Evolutionary conservation across 2,329 filamentous ascomycete species (phyloP), one percentile per base, ranked within the genome.

Genomic region (Xylariaceae sp.): DNA sequence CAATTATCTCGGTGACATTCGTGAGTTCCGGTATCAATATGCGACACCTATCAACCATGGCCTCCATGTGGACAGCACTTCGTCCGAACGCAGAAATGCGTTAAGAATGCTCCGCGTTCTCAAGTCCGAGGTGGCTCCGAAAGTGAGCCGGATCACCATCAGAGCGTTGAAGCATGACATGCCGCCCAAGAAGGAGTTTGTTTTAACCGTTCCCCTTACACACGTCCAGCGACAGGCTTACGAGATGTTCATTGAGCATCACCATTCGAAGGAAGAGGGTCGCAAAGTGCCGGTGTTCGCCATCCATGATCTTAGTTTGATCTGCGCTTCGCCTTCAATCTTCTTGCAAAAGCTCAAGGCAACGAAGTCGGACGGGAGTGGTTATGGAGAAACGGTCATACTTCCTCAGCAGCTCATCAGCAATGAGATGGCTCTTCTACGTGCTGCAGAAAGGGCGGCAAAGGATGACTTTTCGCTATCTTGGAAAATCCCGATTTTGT

Each of bases 171-270:
- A 82, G 62, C 77, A 85, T 10, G 83, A 86, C 45, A 76, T 96
- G 49, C 89, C 89, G 2, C 76, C 78, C 0, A 97, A 96, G 71
- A 82, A 81, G 6, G 92, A 97, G 69, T 96, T 93, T 68, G 82
- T 95, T 35, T 81, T 97, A 56, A 88, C 81, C 2, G 77, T 96
- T 4, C 83, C 87, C 5, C 76, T 94, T 9, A 90, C 88, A 0
- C 67, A 75, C 0, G 52, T 88, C 1, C 92, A 97, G 72, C 74
- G 73, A 49, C 67, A 76, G 1, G 79, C 86, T 0, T 96, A 96
- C 71, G 65, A 74, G 39, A 61, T 70, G 4, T 83, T 79, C 63
- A 68, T 83, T 15, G 55, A 66, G 8, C 61, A 65, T 51, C 42
- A 65, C 53, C 42, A 65, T 45, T 5, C 63, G 35, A 56, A 23